Evolutionary conservation across 371 early-diverging fungal genomes (phyloP).

Genomic region (Mucor racemosus): DNA sequence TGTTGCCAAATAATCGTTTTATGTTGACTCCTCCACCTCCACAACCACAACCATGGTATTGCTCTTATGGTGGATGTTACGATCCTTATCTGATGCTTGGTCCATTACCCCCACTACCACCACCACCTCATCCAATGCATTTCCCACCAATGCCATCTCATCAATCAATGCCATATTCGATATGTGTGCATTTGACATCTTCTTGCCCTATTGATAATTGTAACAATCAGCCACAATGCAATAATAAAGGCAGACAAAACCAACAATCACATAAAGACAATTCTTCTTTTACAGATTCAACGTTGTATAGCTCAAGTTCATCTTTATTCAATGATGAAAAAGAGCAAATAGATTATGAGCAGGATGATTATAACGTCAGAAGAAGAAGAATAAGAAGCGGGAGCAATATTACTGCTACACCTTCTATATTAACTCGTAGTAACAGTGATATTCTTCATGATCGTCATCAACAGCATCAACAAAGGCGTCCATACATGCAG

Average conservation of each 20-base stretch:
- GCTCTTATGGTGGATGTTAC: neutral
- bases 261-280: neutral
- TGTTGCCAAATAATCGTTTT: constrained; percentile 3
- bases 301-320: neutral
- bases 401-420: neutral
- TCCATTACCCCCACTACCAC: no score
- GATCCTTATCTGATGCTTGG: constrained; percentile 1
- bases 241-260: neutral
- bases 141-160: neutral
- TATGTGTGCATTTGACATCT: constrained; percentile 4
- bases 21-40: neutral
- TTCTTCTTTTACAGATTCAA: neutral
- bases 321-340: constrained; percentile 1
- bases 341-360: constrained; percentile 1
- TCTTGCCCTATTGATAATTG: neutral
- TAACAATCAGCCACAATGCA: neutral
- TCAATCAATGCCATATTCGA: constrained; percentile 4
- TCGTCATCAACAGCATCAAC: neutral
- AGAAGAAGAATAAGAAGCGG: neutral
- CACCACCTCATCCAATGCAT: neutral
- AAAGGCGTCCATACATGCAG: neutral
- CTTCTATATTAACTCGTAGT: constrained; percentile 5
- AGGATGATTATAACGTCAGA: neutral
- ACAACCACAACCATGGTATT: neutral
- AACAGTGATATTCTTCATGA: constrained; percentile 2